Conservation (phyloP, 805 yeast species). For the Suhomyces kilbournensis region DNA sequence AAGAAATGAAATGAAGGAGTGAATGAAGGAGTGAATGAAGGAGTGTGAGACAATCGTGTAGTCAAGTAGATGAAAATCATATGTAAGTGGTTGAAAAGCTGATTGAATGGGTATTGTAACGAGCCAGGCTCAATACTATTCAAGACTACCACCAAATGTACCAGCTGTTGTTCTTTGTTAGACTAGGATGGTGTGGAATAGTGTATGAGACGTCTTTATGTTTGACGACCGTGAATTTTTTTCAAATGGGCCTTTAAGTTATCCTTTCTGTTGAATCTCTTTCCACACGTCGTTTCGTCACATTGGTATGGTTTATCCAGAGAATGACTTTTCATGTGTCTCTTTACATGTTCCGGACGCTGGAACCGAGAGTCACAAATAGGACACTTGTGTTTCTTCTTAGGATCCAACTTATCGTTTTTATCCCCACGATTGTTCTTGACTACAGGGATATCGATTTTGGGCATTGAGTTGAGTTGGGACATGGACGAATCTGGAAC, state of each 20-base stretch:
- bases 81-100: too few species aligned
- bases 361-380: conserved; percentile 61
- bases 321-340: conserved; percentile 59
- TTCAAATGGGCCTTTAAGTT: conserved; percentile 60
- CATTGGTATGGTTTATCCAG: conserved; percentile 57
- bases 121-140: too few species aligned
- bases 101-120: neutral
- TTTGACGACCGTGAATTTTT: conserved; percentile 48
- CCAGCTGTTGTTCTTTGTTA: too few species aligned
- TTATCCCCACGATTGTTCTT: conserved; percentile 17
- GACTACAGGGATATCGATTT: conserved; percentile 13
- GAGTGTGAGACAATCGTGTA: neutral
- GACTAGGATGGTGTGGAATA: too few species aligned
- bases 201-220: too few species aligned
- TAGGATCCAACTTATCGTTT: conserved; percentile 40
- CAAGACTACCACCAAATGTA: neutral
- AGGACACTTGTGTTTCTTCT: conserved; percentile 63
- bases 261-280: conserved; percentile 57
- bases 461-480: conserved; percentile 9
- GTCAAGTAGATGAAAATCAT: neutral
- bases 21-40: neutral
- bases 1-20: neutral
- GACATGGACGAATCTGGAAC: conserved; percentile 10
- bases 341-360: conserved; percentile 68
- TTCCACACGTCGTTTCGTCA: conserved; percentile 49